Base-by-base conservation (phyloP, 73 alveolate species). In the Paramecium octaurelia region DNA sequence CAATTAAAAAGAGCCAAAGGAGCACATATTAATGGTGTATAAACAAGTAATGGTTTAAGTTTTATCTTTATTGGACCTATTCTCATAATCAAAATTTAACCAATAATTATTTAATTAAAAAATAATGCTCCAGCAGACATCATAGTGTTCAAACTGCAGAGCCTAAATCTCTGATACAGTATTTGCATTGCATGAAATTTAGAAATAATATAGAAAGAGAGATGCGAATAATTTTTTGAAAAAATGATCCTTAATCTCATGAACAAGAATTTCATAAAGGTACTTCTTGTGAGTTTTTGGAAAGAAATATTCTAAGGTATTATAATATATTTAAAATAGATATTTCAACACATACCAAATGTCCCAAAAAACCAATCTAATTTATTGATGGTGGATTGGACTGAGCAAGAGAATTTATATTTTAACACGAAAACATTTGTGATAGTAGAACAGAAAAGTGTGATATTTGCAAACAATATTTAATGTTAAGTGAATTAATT, bases 391-490 rank as follows among this genome's bases (percentile, higher is more conserved):
- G 91, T 46, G 75, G 75, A 11, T 80, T 42, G 14, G 76, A 80
- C 20, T 46, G 20, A 43, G 12, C 35, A 8, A 44, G 23, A 24
- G 91, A 80, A 18, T 80, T 8, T 44, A 43, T 80, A 80, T 80
- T 42, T 23, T 80, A 44, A 0, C 75, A 80, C 44, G 76, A 80
- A 48, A 80, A 44, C 24, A 38, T 76, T 18, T 76, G 89, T 76
- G 89, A 73, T 24, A 76, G 89, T 29, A 76, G 89, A 76, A 76
- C 89, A 38, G 64, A 43, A 36, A 76, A 76, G 20, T 76, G 89
- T 43, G 40, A 34, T 20, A 76, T 42, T 21, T 76, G 89, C 89
- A 76, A 43, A 20, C n/a, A 76, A 43, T 38, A 27, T 21, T 18
- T 76, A 8, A 76, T 76, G 89, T 9, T 76, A 8, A 76, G 89